These are phyloP conservation scores for Trypanosoma avium DNA, from an alignment of 208 protist genomes.

Conservation along the genomic window DNA sequence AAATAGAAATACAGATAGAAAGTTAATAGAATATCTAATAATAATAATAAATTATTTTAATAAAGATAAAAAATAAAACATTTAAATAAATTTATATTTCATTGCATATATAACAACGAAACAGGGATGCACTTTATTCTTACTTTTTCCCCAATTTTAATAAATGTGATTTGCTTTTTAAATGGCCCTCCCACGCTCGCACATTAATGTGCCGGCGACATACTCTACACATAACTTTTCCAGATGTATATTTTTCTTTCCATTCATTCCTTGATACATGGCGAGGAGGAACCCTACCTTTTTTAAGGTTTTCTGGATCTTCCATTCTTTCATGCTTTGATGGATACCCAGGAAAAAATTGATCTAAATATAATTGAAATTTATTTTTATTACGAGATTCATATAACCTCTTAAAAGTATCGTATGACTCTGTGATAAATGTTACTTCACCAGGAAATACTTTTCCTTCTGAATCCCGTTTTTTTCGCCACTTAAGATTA, in stretches of 20 bases:
- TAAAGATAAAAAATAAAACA: background rate
- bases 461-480: conserved; percentile 36
- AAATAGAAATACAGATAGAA: background rate
- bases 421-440: conserved; percentile 67
- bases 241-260: conserved; percentile 4
- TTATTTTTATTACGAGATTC: conserved; percentile 23
- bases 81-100: background rate
- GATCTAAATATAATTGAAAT: conserved; percentile 54
- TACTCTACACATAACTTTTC: conserved; percentile 70
- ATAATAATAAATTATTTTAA: background rate
- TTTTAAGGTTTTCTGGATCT: conserved; percentile 43
- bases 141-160: background rate
- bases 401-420: conserved; percentile 57
- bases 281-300: conserved; percentile 57
- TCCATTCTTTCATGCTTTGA: conserved; percentile 79
- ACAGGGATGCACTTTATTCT: background rate
- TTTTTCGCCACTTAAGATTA: conserved; percentile 63
- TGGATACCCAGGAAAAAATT: conserved; percentile 73
- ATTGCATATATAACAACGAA: background rate
- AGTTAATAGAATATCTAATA: background rate
- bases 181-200: conserved; percentile 45
- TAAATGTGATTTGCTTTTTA: conserved; percentile 35
- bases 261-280: conserved; percentile 28
- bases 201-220: conserved; percentile 57
- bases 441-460: conserved; percentile 46